phyloP scores from a whole-genome alignment of 1,284 basidiomycete species.

The Papiliotrema fonsecae region DNA sequence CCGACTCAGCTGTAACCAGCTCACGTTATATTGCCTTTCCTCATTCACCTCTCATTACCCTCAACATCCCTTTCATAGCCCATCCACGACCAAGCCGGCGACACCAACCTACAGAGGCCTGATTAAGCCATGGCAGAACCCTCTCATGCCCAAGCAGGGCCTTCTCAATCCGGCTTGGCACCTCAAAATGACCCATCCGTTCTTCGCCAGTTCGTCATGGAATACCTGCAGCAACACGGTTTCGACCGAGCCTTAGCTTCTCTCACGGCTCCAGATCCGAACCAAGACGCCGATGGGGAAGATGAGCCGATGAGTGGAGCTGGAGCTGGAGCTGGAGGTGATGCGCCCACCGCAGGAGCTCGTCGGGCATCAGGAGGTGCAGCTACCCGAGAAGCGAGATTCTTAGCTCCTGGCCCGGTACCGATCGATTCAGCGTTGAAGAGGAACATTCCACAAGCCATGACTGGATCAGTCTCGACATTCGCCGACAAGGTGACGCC shows the following conservation, averaged over 20 bases:
- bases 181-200: conserved; percentile 27
- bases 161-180: no score
- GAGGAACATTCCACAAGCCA: conserved; percentile 53
- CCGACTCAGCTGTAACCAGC: neutral
- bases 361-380: conserved; percentile 34
- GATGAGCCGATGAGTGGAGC: conserved; percentile 18
- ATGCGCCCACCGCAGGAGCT: conserved; percentile 43
- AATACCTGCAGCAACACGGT: conserved; percentile 78
- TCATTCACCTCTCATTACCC: neutral
- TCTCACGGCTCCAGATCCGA: conserved; percentile 60
- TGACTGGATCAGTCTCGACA: conserved; percentile 40
- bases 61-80: neutral
- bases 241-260: conserved; percentile 71
- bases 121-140: no score
- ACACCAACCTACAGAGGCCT: no score
- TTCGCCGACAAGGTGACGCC: conserved; percentile 41
- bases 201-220: conserved; percentile 60
- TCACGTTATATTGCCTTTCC: neutral
- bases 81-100: no score
- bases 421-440: conserved; percentile 41
- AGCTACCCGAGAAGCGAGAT: conserved; percentile 34
- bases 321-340: conserved; percentile 13
- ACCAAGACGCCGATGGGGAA: conserved; percentile 49
- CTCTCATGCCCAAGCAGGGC: neutral
- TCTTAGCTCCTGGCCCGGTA: conserved; percentile 37